phyloP scores from a whole-genome alignment of 116 monocot species.

The Iris pallida region DNA sequence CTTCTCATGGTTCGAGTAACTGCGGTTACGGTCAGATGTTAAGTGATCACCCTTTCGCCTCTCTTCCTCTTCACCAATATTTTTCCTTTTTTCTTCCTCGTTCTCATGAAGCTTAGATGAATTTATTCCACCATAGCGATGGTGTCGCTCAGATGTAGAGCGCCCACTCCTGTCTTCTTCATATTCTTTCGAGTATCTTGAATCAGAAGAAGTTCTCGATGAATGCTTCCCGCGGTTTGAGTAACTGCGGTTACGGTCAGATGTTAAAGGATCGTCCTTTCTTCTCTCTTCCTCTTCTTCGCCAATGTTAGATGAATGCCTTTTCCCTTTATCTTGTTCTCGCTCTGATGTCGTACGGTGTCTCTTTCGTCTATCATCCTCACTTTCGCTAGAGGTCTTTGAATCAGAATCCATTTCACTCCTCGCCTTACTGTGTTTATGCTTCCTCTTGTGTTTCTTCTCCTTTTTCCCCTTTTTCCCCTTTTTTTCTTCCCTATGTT shows the following conservation, averaged over 20 bases:
- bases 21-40: not conserved
- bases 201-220: slow-evolving; percentile 24
- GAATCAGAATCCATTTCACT: slow-evolving; percentile 1
- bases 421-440: slow-evolving; percentile 27
- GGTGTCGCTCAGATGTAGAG: slow-evolving; percentile 8
- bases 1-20: slow-evolving; percentile 24
- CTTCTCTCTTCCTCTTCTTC: slow-evolving; percentile 6
- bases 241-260: not conserved
- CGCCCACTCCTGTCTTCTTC: slow-evolving; percentile 26
- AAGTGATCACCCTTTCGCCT: slow-evolving; percentile 1
- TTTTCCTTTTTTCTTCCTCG: slow-evolving; percentile 14
- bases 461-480: slow-evolving; percentile 31
- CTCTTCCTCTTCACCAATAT: slow-evolving; percentile 2
- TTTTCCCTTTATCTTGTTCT: slow-evolving; percentile 17
- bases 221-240: slow-evolving; percentile 30
- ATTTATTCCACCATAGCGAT: not conserved
- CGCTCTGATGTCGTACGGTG: not conserved
- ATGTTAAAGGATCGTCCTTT: slow-evolving; percentile 1
- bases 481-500: slow-evolving; percentile 28
- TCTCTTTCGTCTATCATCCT: slow-evolving; percentile 4
- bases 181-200: slow-evolving; percentile 15
- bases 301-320: slow-evolving; percentile 2
- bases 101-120: not conserved
- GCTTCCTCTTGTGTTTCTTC: slow-evolving; percentile 45
- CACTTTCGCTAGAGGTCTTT: slow-evolving; percentile 1